Percentiles rank a stretch among this genome's conserved stretches.
phyloP scores from a whole-genome alignment of 1,139 yeast genomes.

The Sugiyamaella castrensis region DNA sequence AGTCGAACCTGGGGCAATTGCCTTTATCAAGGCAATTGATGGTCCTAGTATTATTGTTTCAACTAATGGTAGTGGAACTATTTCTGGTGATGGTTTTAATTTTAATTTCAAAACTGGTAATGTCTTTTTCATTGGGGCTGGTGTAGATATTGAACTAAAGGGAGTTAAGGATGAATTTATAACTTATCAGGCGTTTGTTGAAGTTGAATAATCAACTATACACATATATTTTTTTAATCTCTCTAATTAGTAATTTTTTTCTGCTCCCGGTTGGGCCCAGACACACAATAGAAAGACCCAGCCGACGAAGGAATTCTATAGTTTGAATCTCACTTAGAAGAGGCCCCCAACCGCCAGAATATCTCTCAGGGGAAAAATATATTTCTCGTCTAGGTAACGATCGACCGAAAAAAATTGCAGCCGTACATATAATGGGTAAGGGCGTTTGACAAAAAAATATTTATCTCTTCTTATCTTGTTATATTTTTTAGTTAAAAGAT shows the following conservation, averaged over 20 bases:
- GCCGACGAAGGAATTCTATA: no score
- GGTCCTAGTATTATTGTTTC: constrained; percentile 90
- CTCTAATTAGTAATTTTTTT: not conserved
- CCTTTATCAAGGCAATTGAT: constrained; percentile 54
- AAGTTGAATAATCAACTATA: constrained; percentile 16
- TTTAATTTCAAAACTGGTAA: constrained; percentile 57
- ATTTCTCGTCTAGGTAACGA: no score
- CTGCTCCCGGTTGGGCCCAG: no score
- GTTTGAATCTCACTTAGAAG: no score
- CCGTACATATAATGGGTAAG: no score
- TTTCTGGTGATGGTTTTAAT: constrained; percentile 45
- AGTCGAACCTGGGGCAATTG: constrained; percentile 46
- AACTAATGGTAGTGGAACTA: constrained; percentile 73
- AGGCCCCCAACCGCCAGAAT: no score
- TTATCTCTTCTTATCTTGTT: not conserved
- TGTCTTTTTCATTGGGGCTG: constrained; percentile 84
- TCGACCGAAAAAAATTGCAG: no score
- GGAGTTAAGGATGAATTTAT: constrained; percentile 58
- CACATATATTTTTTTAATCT: not conserved
- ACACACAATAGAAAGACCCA: no score
- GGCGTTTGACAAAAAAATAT: not conserved
- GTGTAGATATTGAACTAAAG: constrained; percentile 56
- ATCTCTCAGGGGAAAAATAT: no score
- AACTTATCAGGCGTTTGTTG: constrained; percentile 72
- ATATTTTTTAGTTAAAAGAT: not conserved